A percentile compares a stretch with the other conserved stretches of the same genome.
These are phyloP conservation scores for Colletotrichum theobromicola DNA, from an alignment of 2,329 filamentous ascomycete genomes.

Conservation along the genomic window DNA sequence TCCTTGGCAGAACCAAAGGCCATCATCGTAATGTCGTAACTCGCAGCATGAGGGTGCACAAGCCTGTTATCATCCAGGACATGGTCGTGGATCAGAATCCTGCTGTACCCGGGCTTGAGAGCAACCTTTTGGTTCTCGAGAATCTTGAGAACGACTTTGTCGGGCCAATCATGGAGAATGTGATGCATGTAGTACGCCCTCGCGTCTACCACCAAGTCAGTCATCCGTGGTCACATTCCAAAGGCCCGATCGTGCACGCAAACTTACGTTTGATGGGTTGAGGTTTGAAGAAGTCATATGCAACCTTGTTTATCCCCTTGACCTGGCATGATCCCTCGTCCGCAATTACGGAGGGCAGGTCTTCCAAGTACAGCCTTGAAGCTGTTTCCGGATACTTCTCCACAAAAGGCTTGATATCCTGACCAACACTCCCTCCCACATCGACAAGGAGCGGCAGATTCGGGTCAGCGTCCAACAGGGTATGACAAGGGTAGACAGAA, in stretches of 20 bases:
- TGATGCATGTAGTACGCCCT: constrained; percentile 58
- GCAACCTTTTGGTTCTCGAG: constrained; percentile 45
- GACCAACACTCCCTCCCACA: background rate
- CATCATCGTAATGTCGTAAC: background rate
- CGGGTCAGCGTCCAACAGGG: background rate
- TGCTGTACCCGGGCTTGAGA: constrained; percentile 45
- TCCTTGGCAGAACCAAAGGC: background rate
- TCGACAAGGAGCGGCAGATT: background rate
- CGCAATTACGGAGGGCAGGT: background rate
- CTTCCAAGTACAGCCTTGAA: constrained; percentile 1
- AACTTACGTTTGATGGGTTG: constrained; percentile 32
- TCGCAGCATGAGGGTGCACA: constrained; percentile 1
- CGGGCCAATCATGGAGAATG: constrained; percentile 63
- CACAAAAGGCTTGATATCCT: background rate
- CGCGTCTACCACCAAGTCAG: constrained; percentile 27
- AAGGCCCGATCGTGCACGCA: rapidly evolving
- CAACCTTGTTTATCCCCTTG: background rate
- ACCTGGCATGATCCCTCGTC: background rate
- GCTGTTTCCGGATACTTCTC: background rate
- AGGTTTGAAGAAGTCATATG: constrained; percentile 44
- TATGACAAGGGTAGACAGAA: background rate
- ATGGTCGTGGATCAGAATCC: constrained; percentile 42
- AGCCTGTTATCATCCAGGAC: constrained; percentile 35
- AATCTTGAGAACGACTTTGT: constrained; percentile 44
- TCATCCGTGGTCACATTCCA: rapidly evolving